Conservation (phyloP, 1,139 yeast genomes). For the Saccharomyces hybrid region DNA sequence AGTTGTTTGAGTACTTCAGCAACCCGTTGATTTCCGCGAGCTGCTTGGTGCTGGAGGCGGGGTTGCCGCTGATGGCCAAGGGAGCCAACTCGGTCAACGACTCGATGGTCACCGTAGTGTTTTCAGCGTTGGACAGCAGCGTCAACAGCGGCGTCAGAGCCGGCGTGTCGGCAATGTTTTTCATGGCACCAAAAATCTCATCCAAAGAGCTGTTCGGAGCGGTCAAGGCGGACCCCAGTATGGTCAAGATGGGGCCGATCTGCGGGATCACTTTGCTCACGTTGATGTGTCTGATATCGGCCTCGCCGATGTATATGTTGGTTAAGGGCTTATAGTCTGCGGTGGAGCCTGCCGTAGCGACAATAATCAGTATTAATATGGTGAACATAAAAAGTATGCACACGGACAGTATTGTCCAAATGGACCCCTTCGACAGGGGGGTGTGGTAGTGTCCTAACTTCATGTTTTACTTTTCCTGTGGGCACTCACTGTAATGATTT, state of each 20-base stretch:
- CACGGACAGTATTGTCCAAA: slow-evolving; percentile 9
- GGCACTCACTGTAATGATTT: background rate
- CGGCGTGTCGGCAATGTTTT: slow-evolving; percentile 22
- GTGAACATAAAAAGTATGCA: slow-evolving; percentile 20
- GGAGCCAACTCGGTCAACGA: slow-evolving; percentile 28
- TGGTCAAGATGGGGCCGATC: slow-evolving; percentile 21
- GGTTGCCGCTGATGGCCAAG: slow-evolving; percentile 17
- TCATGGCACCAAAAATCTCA: slow-evolving; percentile 21
- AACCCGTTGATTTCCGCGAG: slow-evolving; percentile 21
- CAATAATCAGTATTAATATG: slow-evolving; percentile 20
- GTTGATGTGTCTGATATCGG: slow-evolving; percentile 28
- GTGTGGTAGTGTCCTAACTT: background rate
- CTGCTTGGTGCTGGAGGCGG: slow-evolving; percentile 16
- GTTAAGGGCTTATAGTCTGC: slow-evolving; percentile 26
- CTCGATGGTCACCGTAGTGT: slow-evolving; percentile 19
- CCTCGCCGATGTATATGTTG: slow-evolving; percentile 29
- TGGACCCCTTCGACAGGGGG: slow-evolving; percentile 6
- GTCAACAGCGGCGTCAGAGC: slow-evolving; percentile 26
- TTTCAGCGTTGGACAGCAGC: slow-evolving; percentile 21
- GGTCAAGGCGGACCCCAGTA: slow-evolving; percentile 25
- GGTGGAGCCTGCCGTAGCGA: slow-evolving; percentile 27
- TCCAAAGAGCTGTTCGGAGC: slow-evolving; percentile 19
- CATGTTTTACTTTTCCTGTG: background rate
- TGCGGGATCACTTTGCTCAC: slow-evolving; percentile 30
- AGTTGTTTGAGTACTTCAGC: slow-evolving; percentile 22